Base-by-base conservation (phyloP, 192 early-diverging fungal genomes). In the Phlyctochytrium planicorne region DNA sequence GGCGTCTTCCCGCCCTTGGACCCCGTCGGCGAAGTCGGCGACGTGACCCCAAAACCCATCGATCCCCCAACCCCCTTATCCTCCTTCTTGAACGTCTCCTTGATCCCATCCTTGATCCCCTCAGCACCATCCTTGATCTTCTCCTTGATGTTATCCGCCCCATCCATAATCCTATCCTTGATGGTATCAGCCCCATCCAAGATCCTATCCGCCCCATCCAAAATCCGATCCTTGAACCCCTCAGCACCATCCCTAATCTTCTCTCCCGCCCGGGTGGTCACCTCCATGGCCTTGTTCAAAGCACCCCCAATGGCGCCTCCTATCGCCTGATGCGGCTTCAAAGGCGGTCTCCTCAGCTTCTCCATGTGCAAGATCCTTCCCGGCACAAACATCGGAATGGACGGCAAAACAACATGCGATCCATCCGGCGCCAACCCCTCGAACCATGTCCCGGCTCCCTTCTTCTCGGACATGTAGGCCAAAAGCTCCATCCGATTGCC, bases 301-400 rank as follows among this genome's bases (percentile, higher is more conserved):
- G 59, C 72, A 53, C 62, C 24, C 17, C 53, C 61, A 3, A 70
- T 24, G 4, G 62, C 23, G 29, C 62, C 24, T 14, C 53, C 61
- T 4, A 70, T 24, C 4, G 62, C 23, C 27, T 63, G 60, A 30
- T 70, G 62, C 36, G 63, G 29, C 30, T 70, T 70, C 30, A 70
- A 63, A 12, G 68, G 68, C 27, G 68, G 68, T 23, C 68, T 34
- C 24, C 77, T 47, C 6, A 75, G 59, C 65, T 79, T 79, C 52
- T 79, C 78, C 16, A 79, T 57, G 56, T 79, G 68, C 57, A 79
- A 56, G 32, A 79, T 75, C 23, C 69, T 70, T 23, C 78, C 78
- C 10, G 78, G 75, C 24, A 79, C 35, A 50, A 52, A 78, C 65
- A 71, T 72, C 25, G 64, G 67, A 1, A 23, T 20, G 6, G 55